Evolutionary conservation across 306 rosid species (phyloP).

Genomic region (Cicer pinnatifidum): DNA sequence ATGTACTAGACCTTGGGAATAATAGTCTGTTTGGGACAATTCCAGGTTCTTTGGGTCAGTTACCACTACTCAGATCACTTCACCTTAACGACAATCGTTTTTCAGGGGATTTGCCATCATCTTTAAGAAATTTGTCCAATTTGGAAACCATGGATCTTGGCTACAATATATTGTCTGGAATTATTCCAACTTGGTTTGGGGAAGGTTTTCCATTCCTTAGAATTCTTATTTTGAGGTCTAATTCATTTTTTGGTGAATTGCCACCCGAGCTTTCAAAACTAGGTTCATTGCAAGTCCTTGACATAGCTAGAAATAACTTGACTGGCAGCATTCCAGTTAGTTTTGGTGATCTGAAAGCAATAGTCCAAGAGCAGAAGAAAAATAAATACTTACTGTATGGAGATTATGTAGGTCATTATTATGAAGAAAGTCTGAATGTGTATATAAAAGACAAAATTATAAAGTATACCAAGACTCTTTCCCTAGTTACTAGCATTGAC

Average conservation of each 20-base stretch:
- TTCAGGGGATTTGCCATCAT: conserved; percentile 48
- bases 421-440: conserved; percentile 46
- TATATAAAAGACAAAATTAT: not conserved
- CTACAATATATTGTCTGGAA: conserved; percentile 44
- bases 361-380: conserved; percentile 7
- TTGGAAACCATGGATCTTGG: conserved; percentile 56
- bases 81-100: conserved; percentile 48
- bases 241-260: conserved; percentile 51
- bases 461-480: conserved; percentile 47
- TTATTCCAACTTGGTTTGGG: conserved; percentile 52
- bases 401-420: not conserved
- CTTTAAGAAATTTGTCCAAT: conserved; percentile 46
- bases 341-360: conserved; percentile 45
- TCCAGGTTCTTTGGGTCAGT: conserved; percentile 47
- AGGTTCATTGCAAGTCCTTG: conserved; percentile 54
- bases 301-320: conserved; percentile 50
- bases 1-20: conserved; percentile 47
- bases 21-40: conserved; percentile 47
- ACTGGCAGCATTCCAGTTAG: conserved; percentile 51
- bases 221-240: conserved; percentile 53
- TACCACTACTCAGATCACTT: conserved; percentile 40
- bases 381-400: conserved; percentile 16
- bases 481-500: conserved; percentile 52
- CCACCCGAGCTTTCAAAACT: conserved; percentile 44
- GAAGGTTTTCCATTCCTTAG: conserved; percentile 34